These are phyloP conservation scores for Starmera amethionina DNA, from an alignment of 805 yeast genomes.

Conservation along the genomic window DNA sequence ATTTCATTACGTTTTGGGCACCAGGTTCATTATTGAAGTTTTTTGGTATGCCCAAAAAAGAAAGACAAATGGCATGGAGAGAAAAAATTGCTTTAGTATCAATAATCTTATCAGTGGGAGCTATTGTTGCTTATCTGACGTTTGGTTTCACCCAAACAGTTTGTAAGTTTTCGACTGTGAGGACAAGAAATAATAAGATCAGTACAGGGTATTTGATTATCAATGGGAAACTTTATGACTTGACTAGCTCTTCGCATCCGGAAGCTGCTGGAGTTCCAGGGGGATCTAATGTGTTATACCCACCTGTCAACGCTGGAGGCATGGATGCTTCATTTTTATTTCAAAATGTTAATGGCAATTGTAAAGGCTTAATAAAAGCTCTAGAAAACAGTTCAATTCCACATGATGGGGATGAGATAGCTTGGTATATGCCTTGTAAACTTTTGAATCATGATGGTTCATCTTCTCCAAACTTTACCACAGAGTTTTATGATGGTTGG, in stretches of 20 bases:
- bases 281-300: slow-evolving; percentile 67
- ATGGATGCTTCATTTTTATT: slow-evolving; percentile 75
- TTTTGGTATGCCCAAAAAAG: slow-evolving; percentile 71
- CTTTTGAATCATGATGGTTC: slow-evolving; percentile 63
- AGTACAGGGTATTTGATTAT: slow-evolving; percentile 54
- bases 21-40: slow-evolving; percentile 63
- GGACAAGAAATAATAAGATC: slow-evolving; percentile 55
- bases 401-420: slow-evolving; percentile 49
- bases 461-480: slow-evolving; percentile 50
- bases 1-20: slow-evolving; percentile 82
- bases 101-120: slow-evolving; percentile 63
- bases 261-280: slow-evolving; percentile 67
- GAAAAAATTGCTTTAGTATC: slow-evolving; percentile 85
- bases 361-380: slow-evolving; percentile 70
- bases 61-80: slow-evolving; percentile 93
- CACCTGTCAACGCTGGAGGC: slow-evolving; percentile 85
- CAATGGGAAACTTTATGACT: slow-evolving; percentile 73
- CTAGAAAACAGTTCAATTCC: slow-evolving; percentile 67
- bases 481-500: slow-evolving; percentile 67
- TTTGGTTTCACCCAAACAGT: slow-evolving; percentile 86
- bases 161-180: slow-evolving; percentile 38
- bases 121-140: slow-evolving; percentile 74
- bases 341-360: slow-evolving; percentile 88
- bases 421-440: slow-evolving; percentile 97
- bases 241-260: slow-evolving; percentile 68